Evolutionary conservation across 805 yeast genomes (phyloP), one percentile per base, ranked within the genome.

Genomic region (Brettanomyces bruxellensis): DNA sequence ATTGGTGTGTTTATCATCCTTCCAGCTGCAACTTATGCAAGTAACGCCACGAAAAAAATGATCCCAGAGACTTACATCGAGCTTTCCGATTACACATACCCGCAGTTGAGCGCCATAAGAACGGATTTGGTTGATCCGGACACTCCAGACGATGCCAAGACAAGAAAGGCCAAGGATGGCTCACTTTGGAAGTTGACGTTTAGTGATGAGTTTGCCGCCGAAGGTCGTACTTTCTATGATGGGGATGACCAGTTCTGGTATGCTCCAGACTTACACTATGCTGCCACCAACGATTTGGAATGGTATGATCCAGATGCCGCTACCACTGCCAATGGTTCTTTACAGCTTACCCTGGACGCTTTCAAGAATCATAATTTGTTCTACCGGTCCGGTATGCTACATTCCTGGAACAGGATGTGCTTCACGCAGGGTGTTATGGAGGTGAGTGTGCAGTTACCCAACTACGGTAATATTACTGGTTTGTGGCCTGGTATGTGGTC

Each of bases 401-500:
- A 89, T 66, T 74, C 86, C 28, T 90, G 98, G 98, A 90, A 90
- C 66, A 81, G 83, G 66, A 58, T 90, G 60, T 90, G 98, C 60
- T 88, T 84, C 62, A 82, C 95, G 3, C 88, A 88, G 59, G 97
- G 97, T 43, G 61, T 70, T 38, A 55, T 89, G 52, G 96, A 86
- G 60, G 77, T 84, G 4, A 79, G 88, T 8, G 91, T 86, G 0
- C 74, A 75, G 49, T 67, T 90, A 51, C 96, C 97, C 34, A 86
- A 87, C 51, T 76, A 75, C 54, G 95, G 95, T 56, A 69, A 78
- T 47, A 73, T 82, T 30, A 70, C 83, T 4, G 98, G 98, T 22
- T 69, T 90, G 52, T 90, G 98, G 98, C 97, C 98, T 1, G 98
- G 96, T 72, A 56, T 87, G 48, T 90, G 97, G 97, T 76, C 96